Percentiles rank a stretch among this genome's conserved stretches.
Evolutionary conservation across 1,284 basidiomycete species (phyloP).

Genomic region (Cystobasidium slooffiae): DNA sequence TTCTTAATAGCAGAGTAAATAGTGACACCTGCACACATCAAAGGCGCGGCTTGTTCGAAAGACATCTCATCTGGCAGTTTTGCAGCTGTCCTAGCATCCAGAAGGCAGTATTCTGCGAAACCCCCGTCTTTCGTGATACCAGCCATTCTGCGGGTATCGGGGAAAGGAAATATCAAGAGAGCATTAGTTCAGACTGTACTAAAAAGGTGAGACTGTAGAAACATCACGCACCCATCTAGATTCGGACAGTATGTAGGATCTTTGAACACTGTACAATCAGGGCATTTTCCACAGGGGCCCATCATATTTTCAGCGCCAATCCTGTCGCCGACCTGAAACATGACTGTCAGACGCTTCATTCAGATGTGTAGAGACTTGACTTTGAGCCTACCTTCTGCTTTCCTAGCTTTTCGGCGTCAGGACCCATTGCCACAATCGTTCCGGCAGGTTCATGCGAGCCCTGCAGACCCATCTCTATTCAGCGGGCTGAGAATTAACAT

Average conservation of each 20-base stretch:
- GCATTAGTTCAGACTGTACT: background rate
- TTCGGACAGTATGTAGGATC: slow-evolving; percentile 36
- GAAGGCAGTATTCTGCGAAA: slow-evolving; percentile 57
- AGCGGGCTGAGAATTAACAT: background rate
- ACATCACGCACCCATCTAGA: slow-evolving; percentile 20
- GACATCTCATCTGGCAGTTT: slow-evolving; percentile 46
- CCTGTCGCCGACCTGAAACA: slow-evolving; percentile 32
- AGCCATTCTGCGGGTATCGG: slow-evolving; percentile 45
- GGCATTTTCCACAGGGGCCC: slow-evolving; percentile 26
- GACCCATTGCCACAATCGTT: slow-evolving; percentile 53
- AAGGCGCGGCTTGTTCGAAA: slow-evolving; percentile 50
- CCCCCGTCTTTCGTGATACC: slow-evolving; percentile 51
- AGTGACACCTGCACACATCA: slow-evolving; percentile 51
- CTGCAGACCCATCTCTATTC: background rate
- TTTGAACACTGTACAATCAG: slow-evolving; percentile 12
- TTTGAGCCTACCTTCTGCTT: slow-evolving; percentile 29
- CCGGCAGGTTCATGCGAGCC: slow-evolving; percentile 54
- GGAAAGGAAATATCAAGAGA: no score
- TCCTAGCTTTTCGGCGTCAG: slow-evolving; percentile 45
- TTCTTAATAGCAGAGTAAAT: slow-evolving; percentile 44
- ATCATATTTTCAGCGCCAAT: slow-evolving; percentile 23
- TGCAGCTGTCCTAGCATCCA: slow-evolving; percentile 44
- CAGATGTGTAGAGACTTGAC: background rate
- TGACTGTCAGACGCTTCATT: no score
- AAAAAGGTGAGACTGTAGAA: no score